Evolutionary conservation across 2,329 filamentous ascomycete species (phyloP).

Genomic region (Botryotinia calthae): DNA sequence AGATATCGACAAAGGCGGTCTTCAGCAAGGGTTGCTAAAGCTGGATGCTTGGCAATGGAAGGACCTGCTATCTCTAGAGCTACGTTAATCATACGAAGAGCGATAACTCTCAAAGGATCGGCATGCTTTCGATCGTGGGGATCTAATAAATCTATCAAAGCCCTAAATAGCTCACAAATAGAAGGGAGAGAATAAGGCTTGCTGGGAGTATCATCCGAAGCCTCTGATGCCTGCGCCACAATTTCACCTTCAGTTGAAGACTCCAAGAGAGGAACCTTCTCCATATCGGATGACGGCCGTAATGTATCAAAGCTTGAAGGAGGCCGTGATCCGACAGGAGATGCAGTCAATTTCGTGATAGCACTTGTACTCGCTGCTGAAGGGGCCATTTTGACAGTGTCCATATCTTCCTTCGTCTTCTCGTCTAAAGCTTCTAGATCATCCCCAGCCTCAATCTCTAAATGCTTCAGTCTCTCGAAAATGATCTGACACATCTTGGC

Average conservation of each 20-base stretch:
- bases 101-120: conserved; percentile 96
- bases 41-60: conserved; percentile 89
- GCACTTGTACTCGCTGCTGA: conserved; percentile 64
- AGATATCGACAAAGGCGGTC: conserved; percentile 91
- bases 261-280: conserved; percentile 21
- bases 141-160: conserved; percentile 89
- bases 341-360: conserved; percentile 52
- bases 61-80: conserved; percentile 94
- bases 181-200: conserved; percentile 92
- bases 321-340: conserved; percentile 40
- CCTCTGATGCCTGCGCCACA: conserved; percentile 33
- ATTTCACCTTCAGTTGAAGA: conserved; percentile 31
- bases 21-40: conserved; percentile 81
- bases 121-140: conserved; percentile 91
- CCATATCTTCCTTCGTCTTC: conserved; percentile 65
- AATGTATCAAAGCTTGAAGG: conserved; percentile 45
- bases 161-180: conserved; percentile 89
- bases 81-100: conserved; percentile 92
- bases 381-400: conserved; percentile 80
- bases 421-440: conserved; percentile 65
- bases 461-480: conserved; percentile 85
- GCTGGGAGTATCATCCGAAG: conserved; percentile 51
- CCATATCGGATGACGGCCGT: conserved; percentile 30
- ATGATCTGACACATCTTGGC: conserved; percentile 99
- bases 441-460: conserved; percentile 73